A percentile compares a stretch with the other conserved stretches of the same genome.
Conservation (phyloP, 106 monocot species). For the Gastrodia elata region DNA sequence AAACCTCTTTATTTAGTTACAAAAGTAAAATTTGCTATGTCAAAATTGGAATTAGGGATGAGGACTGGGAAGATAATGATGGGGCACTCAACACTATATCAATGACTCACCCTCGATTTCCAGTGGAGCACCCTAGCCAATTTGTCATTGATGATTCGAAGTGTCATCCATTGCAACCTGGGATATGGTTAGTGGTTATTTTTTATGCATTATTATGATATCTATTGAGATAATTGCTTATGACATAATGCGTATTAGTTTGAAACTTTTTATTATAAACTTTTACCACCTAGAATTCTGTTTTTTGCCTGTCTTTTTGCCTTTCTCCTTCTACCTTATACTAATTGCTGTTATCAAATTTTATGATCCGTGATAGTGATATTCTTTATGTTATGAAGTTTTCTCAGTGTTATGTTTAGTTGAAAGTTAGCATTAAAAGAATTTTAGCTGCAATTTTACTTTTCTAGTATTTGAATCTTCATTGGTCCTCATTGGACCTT, state of each 20-base stretch:
- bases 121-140: conserved; percentile 46
- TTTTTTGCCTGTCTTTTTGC: neutral
- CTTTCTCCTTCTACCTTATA: neutral
- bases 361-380: neutral
- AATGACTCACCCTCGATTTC: conserved; percentile 66
- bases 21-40: neutral
- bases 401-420: neutral
- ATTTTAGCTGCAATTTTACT: too few relatives aligned
- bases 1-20: neutral
- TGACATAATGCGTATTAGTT: neutral
- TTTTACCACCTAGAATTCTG: neutral
- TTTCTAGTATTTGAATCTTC: too few relatives aligned
- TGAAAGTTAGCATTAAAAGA: too few relatives aligned
- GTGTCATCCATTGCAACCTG: conserved; percentile 50
- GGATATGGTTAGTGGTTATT: conserved; percentile 41
- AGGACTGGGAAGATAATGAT: conserved; percentile 77
- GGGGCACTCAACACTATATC: conserved; percentile 72
- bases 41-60: conserved; percentile 31
- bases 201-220: neutral
- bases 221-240: neutral
- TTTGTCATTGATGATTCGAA: conserved; percentile 47
- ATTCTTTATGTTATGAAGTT: neutral
- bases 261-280: neutral
- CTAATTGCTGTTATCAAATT: neutral
- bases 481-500: too few relatives aligned